These are phyloP conservation scores for Basipetospora chlamydospora DNA, from an alignment of 2,329 filamentous ascomycete species.

Conservation along the genomic window DNA sequence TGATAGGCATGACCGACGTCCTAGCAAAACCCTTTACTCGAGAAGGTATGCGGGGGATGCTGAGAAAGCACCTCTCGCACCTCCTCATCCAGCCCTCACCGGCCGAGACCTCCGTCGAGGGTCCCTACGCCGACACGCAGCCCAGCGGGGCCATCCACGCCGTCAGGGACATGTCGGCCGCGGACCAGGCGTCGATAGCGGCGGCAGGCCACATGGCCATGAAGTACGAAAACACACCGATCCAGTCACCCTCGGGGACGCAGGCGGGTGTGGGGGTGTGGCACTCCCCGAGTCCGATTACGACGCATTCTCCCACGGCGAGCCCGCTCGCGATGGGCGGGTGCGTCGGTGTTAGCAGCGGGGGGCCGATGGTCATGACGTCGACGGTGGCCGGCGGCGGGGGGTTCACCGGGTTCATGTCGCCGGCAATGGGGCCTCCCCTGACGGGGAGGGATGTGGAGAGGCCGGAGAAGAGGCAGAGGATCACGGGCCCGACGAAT, in stretches of 20 bases:
- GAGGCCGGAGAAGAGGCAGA: slow-evolving; percentile 4
- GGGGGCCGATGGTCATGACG: slow-evolving; percentile 1
- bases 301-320: slow-evolving; percentile 3
- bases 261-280: background rate
- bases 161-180: background rate
- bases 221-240: slow-evolving; percentile 3
- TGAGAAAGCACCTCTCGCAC: slow-evolving; percentile 79
- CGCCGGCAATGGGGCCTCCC: background rate
- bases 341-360: background rate
- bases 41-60: slow-evolving; percentile 67
- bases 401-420: slow-evolving; percentile 1
- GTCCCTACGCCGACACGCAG: background rate
- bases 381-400: background rate
- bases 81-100: slow-evolving; percentile 34
- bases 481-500: background rate
- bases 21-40: slow-evolving; percentile 93
- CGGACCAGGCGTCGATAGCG: background rate
- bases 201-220: slow-evolving; percentile 1
- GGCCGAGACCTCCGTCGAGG: background rate
- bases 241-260: background rate
- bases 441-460: background rate
- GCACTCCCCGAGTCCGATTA: background rate
- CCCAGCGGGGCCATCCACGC: background rate
- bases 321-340: slow-evolving; percentile 2
- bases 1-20: slow-evolving; percentile 93